A percentile compares a stretch with the other conserved stretches of the same genome.
phyloP scores from a whole-genome alignment of 1,284 basidiomycete species.

The Earliella scabrosa region DNA sequence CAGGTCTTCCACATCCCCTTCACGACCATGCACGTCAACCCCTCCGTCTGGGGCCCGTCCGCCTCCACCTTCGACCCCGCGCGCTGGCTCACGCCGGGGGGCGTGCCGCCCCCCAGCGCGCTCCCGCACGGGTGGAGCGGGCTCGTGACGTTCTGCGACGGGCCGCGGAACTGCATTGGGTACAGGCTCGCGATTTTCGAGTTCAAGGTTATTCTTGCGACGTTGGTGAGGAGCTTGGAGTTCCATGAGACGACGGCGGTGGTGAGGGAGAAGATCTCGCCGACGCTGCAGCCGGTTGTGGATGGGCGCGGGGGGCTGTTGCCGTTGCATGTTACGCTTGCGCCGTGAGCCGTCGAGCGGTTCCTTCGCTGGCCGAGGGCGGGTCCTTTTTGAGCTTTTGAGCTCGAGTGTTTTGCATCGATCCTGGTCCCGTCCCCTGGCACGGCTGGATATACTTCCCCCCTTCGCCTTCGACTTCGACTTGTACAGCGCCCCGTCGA shows the following conservation, averaged over 20 bases:
- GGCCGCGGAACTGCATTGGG: slow-evolving; percentile 46
- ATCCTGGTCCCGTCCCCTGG: too few species aligned
- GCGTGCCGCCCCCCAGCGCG: slow-evolving; percentile 33
- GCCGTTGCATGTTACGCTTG: slow-evolving; percentile 27
- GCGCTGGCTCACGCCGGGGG: slow-evolving; percentile 36
- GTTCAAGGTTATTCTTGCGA: slow-evolving; percentile 44
- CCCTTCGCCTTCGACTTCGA: too few species aligned
- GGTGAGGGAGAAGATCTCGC: slow-evolving; percentile 38
- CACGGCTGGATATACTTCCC: too few species aligned
- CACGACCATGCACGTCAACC: slow-evolving; percentile 40
- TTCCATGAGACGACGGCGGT: slow-evolving; percentile 40
- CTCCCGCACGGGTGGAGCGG: slow-evolving; percentile 37
- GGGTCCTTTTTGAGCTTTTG: not conserved
- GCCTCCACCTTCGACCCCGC: slow-evolving; percentile 47
- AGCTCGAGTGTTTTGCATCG: too few species aligned
- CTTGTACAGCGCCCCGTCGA: too few species aligned
- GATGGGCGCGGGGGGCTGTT: slow-evolving; percentile 35
- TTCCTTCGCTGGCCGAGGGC: not conserved
- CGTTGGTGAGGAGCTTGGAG: slow-evolving; percentile 40
- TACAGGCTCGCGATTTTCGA: slow-evolving; percentile 39
- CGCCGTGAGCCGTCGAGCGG: slow-evolving; percentile 12
- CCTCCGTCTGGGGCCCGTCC: slow-evolving; percentile 45
- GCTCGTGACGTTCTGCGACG: slow-evolving; percentile 44
- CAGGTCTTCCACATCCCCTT: slow-evolving; percentile 41
- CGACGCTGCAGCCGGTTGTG: slow-evolving; percentile 42